Conservation (phyloP, 177 flowering plant genomes). For the Telopea speciosissima region DNA sequence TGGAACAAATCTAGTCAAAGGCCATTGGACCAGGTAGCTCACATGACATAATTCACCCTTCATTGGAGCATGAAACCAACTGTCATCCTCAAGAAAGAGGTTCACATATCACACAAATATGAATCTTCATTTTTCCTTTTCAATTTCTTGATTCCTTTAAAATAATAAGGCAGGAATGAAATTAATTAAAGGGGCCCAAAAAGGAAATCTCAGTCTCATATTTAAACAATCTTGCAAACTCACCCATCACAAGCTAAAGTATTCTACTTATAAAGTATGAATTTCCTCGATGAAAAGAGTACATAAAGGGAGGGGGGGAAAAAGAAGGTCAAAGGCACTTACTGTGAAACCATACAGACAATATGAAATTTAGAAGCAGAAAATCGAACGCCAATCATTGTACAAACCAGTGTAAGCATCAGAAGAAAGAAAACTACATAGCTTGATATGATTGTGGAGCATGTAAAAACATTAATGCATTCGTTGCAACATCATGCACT, state of each 20-base stretch:
- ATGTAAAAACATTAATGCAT: background rate
- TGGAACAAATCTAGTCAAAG: too few relatives aligned
- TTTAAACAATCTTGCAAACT: background rate
- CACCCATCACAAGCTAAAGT: background rate
- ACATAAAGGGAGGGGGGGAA: too few relatives aligned
- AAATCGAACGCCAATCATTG: background rate
- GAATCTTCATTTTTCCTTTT: too few relatives aligned
- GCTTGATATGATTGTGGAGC: background rate
- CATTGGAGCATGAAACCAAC: too few relatives aligned
- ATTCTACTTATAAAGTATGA: background rate
- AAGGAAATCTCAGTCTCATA: background rate
- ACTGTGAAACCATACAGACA: background rate
- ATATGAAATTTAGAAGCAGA: background rate
- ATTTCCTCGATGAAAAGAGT: background rate
- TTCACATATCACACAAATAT: too few relatives aligned
- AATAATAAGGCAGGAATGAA: background rate
- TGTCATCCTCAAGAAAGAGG: too few relatives aligned
- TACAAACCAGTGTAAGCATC: background rate
- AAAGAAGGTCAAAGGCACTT: background rate
- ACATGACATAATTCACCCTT: too few relatives aligned
- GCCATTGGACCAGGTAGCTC: too few relatives aligned
- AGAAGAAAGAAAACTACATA: background rate
- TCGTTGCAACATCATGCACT: conserved; percentile 19
- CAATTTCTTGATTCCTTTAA: too few relatives aligned
- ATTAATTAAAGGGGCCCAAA: too few relatives aligned